Conservation (phyloP, 2,329 filamentous ascomycete genomes). For the Cladosporium phlei region DNA sequence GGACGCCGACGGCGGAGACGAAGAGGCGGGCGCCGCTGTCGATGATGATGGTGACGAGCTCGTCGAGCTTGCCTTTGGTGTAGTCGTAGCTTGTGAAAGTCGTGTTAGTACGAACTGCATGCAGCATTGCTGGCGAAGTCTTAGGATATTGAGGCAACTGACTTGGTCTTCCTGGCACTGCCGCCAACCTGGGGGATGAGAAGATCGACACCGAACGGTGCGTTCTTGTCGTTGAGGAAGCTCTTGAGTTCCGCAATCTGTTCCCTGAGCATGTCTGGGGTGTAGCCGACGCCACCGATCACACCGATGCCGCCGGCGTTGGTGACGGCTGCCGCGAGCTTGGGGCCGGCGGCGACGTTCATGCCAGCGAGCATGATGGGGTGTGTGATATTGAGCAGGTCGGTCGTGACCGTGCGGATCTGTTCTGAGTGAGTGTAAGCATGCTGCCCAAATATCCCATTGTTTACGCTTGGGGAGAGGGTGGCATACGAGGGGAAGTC, state of each 20-base stretch:
- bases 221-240: constrained; percentile 81
- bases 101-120: constrained; percentile 17
- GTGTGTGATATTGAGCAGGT: constrained; percentile 97
- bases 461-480: constrained; percentile 11
- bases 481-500: constrained; percentile 72
- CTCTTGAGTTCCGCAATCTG: constrained; percentile 93
- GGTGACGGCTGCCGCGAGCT: constrained; percentile 91
- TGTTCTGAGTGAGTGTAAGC: constrained; percentile 55
- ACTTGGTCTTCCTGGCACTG: constrained; percentile 92
- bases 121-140: background rate
- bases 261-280: constrained; percentile 92
- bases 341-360: constrained; percentile 97
- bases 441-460: no score
- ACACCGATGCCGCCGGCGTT: constrained; percentile 96
- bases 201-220: constrained; percentile 90
- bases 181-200: constrained; percentile 92
- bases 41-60: constrained; percentile 88
- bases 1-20: constrained; percentile 92
- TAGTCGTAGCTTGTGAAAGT: constrained; percentile 77
- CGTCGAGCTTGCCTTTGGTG: constrained; percentile 95
- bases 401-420: constrained; percentile 86
- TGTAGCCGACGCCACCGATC: constrained; percentile 92
- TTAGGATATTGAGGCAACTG: constrained; percentile 21
- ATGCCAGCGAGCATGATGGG: constrained; percentile 93
- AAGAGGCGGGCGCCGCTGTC: constrained; percentile 87